A percentile compares a stretch with the other conserved stretches of the same genome.
Conservation (phyloP, 2,329 filamentous ascomycete species). For the Purpureocillium takamizusanense region DNA sequence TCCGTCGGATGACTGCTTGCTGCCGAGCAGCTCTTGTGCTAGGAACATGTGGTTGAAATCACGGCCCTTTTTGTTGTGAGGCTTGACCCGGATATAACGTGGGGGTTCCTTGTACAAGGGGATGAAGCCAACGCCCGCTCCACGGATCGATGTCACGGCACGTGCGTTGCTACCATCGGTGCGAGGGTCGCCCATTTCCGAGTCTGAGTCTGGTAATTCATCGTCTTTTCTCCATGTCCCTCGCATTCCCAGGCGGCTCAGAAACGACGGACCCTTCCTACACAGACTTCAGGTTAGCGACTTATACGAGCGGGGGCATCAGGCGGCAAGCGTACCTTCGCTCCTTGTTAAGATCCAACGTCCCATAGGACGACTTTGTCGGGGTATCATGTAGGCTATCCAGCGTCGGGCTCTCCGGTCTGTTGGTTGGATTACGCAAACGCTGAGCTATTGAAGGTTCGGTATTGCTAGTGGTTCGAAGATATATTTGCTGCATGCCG, state of each 20-base stretch:
- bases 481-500: constrained; percentile 25
- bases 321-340: constrained; percentile 45
- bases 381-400: constrained; percentile 32
- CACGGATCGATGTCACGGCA: constrained; percentile 70
- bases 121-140: constrained; percentile 61
- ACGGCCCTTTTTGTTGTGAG: constrained; percentile 69
- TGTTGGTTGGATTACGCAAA: constrained; percentile 37
- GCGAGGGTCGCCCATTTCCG: constrained; percentile 58
- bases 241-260: constrained; percentile 70
- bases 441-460: constrained; percentile 43
- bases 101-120: constrained; percentile 84
- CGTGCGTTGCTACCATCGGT: constrained; percentile 76
- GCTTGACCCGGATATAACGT: constrained; percentile 78
- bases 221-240: constrained; percentile 65
- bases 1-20: constrained; percentile 26
- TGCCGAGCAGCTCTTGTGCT: constrained; percentile 77
- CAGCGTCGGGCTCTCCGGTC: constrained; percentile 41
- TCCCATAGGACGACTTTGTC: constrained; percentile 23
- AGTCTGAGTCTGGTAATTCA: constrained; percentile 52
- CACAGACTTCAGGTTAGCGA: constrained; percentile 5
- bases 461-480: constrained; percentile 25
- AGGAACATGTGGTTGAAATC: constrained; percentile 86
- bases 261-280: constrained; percentile 82
- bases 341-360: constrained; percentile 44
- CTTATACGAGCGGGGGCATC: neutral